phyloP scores from a whole-genome alignment of 164 flowering plant genomes.

The Chloranthus sessilifolius region DNA sequence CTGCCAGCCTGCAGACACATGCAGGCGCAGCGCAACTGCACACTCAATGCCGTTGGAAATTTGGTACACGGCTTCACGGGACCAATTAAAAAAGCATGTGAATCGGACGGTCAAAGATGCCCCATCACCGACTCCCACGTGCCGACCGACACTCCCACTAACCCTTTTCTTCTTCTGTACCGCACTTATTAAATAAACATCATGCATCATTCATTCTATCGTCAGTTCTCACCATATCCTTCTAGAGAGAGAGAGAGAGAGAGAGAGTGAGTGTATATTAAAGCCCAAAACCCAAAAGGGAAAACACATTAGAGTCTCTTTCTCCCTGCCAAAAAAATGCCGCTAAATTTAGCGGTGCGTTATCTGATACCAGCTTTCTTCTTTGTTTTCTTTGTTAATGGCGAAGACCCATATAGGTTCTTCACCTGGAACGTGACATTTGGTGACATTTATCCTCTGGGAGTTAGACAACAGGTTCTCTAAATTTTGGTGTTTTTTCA shows the following conservation, averaged over 20 bases:
- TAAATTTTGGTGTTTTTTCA: background rate
- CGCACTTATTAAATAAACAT: background rate
- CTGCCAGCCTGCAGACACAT: too few species aligned
- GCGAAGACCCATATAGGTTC: conserved; percentile 54
- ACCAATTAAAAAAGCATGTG: too few species aligned
- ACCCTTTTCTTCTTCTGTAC: background rate
- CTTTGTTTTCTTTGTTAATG: too few species aligned
- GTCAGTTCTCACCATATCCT: background rate
- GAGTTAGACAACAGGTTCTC: conserved; percentile 55
- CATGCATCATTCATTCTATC: background rate
- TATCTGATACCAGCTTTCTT: background rate
- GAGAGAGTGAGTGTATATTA: too few species aligned
- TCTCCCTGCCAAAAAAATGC: background rate
- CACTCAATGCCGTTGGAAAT: too few species aligned
- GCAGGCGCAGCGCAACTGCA: too few species aligned
- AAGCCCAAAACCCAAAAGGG: too few species aligned
- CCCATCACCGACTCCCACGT: too few species aligned
- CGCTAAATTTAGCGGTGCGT: background rate
- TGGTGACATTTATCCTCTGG: conserved; percentile 57
- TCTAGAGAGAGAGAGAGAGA: too few species aligned
- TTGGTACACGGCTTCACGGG: too few species aligned
- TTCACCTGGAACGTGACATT: conserved; percentile 58
- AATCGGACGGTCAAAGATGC: too few species aligned
- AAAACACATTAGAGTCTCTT: conserved; percentile 1
- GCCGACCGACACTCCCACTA: too few species aligned